phyloP scores from a whole-genome alignment of 495 filamentous ascomycete genomes.

The Viridothelium virens region DNA sequence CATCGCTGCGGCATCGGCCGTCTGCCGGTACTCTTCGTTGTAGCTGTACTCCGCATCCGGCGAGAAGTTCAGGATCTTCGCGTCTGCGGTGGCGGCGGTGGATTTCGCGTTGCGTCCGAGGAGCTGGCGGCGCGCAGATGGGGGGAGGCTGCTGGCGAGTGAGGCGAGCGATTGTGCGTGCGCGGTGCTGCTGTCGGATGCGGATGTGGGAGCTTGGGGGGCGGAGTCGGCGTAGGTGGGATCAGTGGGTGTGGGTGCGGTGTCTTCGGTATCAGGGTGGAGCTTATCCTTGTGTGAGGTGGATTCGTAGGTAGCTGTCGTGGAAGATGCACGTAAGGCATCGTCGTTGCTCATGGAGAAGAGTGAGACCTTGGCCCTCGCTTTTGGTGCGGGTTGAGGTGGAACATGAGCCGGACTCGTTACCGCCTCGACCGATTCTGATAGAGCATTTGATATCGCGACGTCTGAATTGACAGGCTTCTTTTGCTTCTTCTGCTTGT shows the following conservation, averaged over 20 bases:
- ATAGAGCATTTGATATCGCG: constrained; percentile 15
- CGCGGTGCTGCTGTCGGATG: constrained; percentile 30
- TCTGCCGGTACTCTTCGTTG: constrained; percentile 66
- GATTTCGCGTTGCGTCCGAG: constrained; percentile 56
- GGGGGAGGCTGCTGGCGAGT: constrained; percentile 56
- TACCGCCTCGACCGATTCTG: constrained; percentile 12
- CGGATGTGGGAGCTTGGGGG: constrained; percentile 24
- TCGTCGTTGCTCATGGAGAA: constrained; percentile 48
- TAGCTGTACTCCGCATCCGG: constrained; percentile 75
- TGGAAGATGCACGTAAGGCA: constrained; percentile 18
- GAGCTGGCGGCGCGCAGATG: constrained; percentile 65
- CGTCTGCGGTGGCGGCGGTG: constrained; percentile 29
- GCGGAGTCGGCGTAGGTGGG: not conserved
- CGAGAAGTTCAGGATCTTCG: constrained; percentile 67
- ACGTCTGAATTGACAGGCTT: constrained; percentile 16
- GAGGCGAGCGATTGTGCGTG: constrained; percentile 52
- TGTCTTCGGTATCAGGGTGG: not conserved
- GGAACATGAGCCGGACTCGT: constrained; percentile 20
- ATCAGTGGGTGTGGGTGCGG: not conserved
- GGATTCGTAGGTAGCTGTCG: constrained; percentile 37
- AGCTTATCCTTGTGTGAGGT: constrained; percentile 13
- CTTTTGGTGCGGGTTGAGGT: constrained; percentile 24
- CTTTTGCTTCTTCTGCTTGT: constrained; percentile 51
- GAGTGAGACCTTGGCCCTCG: constrained; percentile 49
- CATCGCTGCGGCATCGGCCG: constrained; percentile 47